Percentiles rank a stretch among this genome's conserved stretches.
These are phyloP conservation scores for Truncatella angustata DNA, from an alignment of 2,329 filamentous ascomycete genomes.

Conservation along the genomic window DNA sequence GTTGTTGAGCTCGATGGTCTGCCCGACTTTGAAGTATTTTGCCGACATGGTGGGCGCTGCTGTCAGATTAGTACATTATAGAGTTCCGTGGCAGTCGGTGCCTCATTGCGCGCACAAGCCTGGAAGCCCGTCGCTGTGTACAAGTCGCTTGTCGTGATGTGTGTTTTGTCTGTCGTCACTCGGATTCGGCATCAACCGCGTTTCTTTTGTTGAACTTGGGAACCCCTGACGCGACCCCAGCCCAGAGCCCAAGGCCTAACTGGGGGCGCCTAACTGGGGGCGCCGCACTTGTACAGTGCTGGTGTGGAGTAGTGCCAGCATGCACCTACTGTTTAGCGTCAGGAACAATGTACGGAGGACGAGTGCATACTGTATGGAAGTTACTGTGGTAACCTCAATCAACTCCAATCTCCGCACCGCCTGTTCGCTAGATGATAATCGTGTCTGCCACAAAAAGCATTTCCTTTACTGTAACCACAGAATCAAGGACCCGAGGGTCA, in stretches of 20 bases:
- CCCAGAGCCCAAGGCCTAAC: too few relatives aligned
- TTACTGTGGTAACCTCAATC: too few relatives aligned
- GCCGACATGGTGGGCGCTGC: slow-evolving; percentile 49
- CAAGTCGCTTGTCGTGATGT: neutral
- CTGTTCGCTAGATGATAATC: too few relatives aligned
- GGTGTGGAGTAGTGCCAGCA: neutral
- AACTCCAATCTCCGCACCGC: too few relatives aligned
- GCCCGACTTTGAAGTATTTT: slow-evolving; percentile 58
- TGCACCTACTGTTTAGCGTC: neutral
- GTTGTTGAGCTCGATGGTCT: slow-evolving; percentile 73
- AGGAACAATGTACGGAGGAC: too few relatives aligned
- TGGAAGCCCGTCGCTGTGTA: slow-evolving; percentile 3
- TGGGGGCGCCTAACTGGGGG: too few relatives aligned
- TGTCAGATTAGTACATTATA: neutral
- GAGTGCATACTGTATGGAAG: too few relatives aligned
- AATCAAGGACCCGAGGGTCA: too few relatives aligned
- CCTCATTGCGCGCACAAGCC: neutral
- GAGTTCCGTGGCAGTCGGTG: neutral
- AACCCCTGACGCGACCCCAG: neutral
- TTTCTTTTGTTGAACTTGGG: slow-evolving; percentile 4
- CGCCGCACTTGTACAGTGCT: neutral
- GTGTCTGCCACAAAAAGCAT: too few relatives aligned
- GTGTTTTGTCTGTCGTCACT: neutral
- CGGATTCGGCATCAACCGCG: slow-evolving; percentile 7
- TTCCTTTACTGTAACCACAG: too few relatives aligned